phyloP scores from a whole-genome alignment of 2,329 filamentous ascomycete species.

The Emergomyces orientalis region DNA sequence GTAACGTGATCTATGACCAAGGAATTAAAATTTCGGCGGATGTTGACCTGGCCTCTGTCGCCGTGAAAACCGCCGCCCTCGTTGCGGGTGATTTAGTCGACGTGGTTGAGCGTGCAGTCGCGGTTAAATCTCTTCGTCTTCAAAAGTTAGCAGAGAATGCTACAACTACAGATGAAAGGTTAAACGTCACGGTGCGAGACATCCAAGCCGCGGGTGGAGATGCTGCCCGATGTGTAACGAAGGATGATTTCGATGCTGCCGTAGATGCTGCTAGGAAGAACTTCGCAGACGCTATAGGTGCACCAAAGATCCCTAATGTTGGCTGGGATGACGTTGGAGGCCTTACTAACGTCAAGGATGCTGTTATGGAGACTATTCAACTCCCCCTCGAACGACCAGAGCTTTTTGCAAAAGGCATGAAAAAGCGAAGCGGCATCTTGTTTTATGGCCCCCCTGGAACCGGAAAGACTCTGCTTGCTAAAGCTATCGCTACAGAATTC shows the following conservation, averaged over 20 bases:
- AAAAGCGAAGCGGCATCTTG: constrained; percentile 91
- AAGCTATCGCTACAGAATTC: constrained; percentile 98
- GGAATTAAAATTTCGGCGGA: constrained; percentile 70
- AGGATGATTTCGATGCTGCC: constrained; percentile 78
- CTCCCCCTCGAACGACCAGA: constrained; percentile 99
- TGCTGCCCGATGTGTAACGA: constrained; percentile 66
- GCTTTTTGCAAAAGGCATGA: constrained; percentile 99
- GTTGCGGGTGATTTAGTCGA: constrained; percentile 92
- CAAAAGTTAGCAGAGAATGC: constrained; percentile 52
- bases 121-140: constrained; percentile 66
- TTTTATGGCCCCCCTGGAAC: constrained; percentile 99
- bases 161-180: constrained; percentile 20
- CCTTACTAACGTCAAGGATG: constrained; percentile 95
- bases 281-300: constrained; percentile 93
- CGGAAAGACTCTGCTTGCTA: constrained; percentile 98
- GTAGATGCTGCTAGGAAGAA: constrained; percentile 95
- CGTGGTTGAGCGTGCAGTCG: constrained; percentile 79
- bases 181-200: constrained; percentile 60
- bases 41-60: constrained; percentile 74
- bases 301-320: constrained; percentile 96
- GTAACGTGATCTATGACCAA: constrained; percentile 64
- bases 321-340: constrained; percentile 99
- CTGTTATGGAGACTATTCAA: constrained; percentile 96
- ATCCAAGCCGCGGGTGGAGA: constrained; percentile 82
- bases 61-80: constrained; percentile 88